Conservation (phyloP, 495 filamentous ascomycete genomes). For the Cenococcum geophilum region DNA sequence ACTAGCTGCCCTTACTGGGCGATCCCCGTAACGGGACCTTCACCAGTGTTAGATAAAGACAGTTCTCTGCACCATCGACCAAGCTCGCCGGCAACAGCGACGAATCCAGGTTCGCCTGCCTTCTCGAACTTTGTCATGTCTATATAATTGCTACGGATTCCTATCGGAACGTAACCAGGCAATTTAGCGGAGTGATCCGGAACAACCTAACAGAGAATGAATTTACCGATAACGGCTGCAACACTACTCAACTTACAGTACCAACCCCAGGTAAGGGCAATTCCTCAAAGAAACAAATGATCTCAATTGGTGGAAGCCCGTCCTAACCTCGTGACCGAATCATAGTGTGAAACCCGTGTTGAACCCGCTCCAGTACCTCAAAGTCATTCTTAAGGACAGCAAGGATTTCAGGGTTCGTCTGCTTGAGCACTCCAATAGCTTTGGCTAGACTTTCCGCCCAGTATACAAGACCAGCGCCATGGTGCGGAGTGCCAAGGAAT, state of each 20-base stretch:
- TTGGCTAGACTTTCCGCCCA: slow-evolving; percentile 20
- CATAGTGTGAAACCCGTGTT: slow-evolving; percentile 39
- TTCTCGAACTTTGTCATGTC: too few relatives aligned
- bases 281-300: slow-evolving; percentile 38
- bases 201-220: slow-evolving; percentile 32
- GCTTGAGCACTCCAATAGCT: slow-evolving; percentile 20
- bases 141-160: slow-evolving; percentile 42
- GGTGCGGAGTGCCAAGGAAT: slow-evolving; percentile 18
- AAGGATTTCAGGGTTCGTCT: slow-evolving; percentile 20
- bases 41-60: neutral
- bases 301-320: slow-evolving; percentile 23
- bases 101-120: slow-evolving; percentile 36
- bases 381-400: slow-evolving; percentile 25
- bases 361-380: slow-evolving; percentile 37
- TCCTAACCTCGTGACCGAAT: slow-evolving; percentile 26
- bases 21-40: neutral
- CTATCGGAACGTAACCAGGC: slow-evolving; percentile 36
- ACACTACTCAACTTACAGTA: slow-evolving; percentile 10
- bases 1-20: neutral
- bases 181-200: slow-evolving; percentile 42
- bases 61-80: slow-evolving; percentile 25
- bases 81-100: slow-evolving; percentile 31
- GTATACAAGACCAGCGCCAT: slow-evolving; percentile 13
- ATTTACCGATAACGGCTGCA: neutral
- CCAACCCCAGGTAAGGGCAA: slow-evolving; percentile 26